Evolutionary conservation across 176 grass and related monocot genomes (phyloP), one percentile per base, ranked within the genome.

Genomic region (Pontederia paniculata): DNA sequence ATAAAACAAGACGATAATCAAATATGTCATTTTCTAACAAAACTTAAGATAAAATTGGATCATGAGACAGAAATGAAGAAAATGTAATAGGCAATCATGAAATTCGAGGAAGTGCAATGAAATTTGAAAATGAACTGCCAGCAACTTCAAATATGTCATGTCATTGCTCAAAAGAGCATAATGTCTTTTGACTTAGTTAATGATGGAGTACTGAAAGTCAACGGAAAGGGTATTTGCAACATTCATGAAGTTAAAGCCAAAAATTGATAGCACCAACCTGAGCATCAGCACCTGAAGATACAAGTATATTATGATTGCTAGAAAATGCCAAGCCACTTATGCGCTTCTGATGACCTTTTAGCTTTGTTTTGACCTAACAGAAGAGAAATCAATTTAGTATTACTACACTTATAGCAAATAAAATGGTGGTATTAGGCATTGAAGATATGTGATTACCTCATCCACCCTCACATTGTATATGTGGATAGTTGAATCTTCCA

Each of bases 401-500:
- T 70, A 65, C 45, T 67, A 74, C 68, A 48, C 68, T n/a, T n/a
- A 56, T 45, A 70, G 67, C 17, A 59, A 86, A 52, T 60, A 51
- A 19, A 21, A 42, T 1, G 11, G 43, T 16, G 13, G 43, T 9
- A 5, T 2, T 54, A 15, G 55, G 5, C 12, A 50, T 62, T 10
- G 16, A 0, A 62, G 12, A 53, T 22, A 21, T 7, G 56, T 42
- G 25, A 41, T 20, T 87, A 90, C 91, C 91, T 89, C 86, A 72
- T 97, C 91, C 65, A 97, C 91, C 75, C 86, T 80, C 52, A 97
- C 91, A 79, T 97, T 90, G 81, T 97, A 97, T 71, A 97, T 97
- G 67, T 97, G 82, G 69, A 97, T 97, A 57, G 91, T 90, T 78
- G 91, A 97, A 83, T 97, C 91, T 76, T 97, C 91, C 91, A 97